Conservation (phyloP, 352 stramenopile genomes). For the Elongisporangium prolatum region DNA sequence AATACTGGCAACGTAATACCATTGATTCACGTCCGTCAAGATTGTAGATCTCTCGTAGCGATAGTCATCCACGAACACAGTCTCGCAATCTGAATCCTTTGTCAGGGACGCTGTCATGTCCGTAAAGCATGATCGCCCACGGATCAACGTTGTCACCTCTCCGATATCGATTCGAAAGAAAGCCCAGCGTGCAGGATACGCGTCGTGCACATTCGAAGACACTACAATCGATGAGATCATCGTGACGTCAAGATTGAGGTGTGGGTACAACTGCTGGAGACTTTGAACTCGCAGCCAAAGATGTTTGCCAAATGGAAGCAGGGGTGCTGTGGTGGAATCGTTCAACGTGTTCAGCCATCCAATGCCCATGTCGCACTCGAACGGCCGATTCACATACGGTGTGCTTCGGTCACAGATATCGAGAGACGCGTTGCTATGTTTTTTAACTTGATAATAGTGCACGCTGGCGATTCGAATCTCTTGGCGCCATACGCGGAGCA, state of each 20-base stretch:
- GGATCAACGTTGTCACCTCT: slow-evolving; percentile 27
- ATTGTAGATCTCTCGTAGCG: slow-evolving; percentile 43
- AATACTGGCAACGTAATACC: slow-evolving; percentile 17
- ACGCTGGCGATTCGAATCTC: neutral
- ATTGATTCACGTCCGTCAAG: slow-evolving; percentile 28
- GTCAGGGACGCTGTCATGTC: neutral
- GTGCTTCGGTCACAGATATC: neutral
- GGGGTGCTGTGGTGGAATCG: neutral
- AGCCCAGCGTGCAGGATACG: neutral
- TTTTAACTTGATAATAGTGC: neutral
- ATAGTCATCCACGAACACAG: slow-evolving; percentile 44
- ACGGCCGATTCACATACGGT: slow-evolving; percentile 5
- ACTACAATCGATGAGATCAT: slow-evolving; percentile 14
- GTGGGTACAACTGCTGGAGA: slow-evolving; percentile 19
- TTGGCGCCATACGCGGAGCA: slow-evolving; percentile 13
- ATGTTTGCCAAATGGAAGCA: slow-evolving; percentile 24
- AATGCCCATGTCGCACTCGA: slow-evolving; percentile 1
- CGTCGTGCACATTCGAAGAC: slow-evolving; percentile 9
- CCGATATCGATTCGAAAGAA: slow-evolving; percentile 8
- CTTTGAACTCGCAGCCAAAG: slow-evolving; percentile 17
- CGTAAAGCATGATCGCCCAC: slow-evolving; percentile 17
- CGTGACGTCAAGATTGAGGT: slow-evolving; percentile 20
- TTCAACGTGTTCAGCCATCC: slow-evolving; percentile 23
- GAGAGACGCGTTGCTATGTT: neutral
- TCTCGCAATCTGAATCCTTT: slow-evolving; percentile 9